Evolutionary conservation across 2,329 filamentous ascomycete species (phyloP).

Genomic region (Colletotrichum neosansevieriae): DNA sequence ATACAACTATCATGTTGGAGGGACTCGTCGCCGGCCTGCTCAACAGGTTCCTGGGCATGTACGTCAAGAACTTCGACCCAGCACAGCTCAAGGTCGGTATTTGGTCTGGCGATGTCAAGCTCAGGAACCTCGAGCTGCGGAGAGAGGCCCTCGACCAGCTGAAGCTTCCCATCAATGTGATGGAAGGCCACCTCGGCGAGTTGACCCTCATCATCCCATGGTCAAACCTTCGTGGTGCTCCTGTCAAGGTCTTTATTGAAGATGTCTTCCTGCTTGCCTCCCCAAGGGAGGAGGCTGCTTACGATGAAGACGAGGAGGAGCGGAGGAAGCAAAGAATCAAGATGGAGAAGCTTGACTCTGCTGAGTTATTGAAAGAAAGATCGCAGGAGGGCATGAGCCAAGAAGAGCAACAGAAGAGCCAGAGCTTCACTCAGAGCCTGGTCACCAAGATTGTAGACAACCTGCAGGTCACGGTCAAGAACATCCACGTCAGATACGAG

Average conservation of each 20-base stretch:
- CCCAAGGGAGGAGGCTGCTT: conserved; percentile 94
- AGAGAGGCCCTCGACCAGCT: conserved; percentile 97
- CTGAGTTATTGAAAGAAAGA: conserved; percentile 91
- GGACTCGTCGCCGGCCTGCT: conserved; percentile 95
- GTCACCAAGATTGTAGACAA: conserved; percentile 99
- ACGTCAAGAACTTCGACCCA: conserved; percentile 99
- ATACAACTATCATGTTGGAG: conserved; percentile 85
- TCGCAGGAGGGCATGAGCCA: conserved; percentile 93
- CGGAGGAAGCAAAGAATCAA: conserved; percentile 89
- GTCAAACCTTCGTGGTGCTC: conserved; percentile 95
- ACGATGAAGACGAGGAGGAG: conserved; percentile 93
- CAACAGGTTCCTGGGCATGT: conserved; percentile 99
- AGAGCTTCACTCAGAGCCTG: conserved; percentile 96
- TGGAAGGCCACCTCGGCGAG: conserved; percentile 92
- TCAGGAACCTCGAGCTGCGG: conserved; percentile 91
- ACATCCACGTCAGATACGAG: conserved; percentile 98
- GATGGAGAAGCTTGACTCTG: conserved; percentile 98
- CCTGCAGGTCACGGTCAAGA: conserved; percentile 96
- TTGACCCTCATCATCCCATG: conserved; percentile 95
- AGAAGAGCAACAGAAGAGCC: conserved; percentile 96
- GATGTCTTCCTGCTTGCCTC: conserved; percentile 97
- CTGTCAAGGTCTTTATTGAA: conserved; percentile 94
- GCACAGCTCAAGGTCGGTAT: conserved; percentile 98
- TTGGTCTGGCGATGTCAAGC: conserved; percentile 98
- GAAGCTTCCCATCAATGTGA: conserved; percentile 94